Evolutionary conservation across 164 flowering plant genomes (phyloP), one percentile per base, ranked within the genome.

Genomic region (Amborella trichopoda): DNA sequence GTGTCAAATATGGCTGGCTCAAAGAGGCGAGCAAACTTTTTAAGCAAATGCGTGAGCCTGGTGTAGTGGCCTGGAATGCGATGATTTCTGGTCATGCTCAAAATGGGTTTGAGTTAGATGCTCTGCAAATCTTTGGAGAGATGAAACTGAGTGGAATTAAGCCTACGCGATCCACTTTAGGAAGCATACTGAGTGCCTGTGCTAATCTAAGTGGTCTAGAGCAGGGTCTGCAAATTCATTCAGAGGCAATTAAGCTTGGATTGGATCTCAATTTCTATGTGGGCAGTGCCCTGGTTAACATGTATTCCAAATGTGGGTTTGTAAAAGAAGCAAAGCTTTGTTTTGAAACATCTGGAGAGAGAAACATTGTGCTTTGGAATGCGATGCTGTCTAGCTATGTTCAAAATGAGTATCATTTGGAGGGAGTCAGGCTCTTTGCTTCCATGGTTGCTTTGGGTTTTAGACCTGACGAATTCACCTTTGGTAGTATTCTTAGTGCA

Each of bases 61-160:
- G 75, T 72, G 77, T 65, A 48, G 76, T 86, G 5, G 91, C 94
- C 17, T 90, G 98, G 98, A 90, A 90, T 67, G 73, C 77, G 58
- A 80, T 90, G 83, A 86, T 90, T 64, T 83, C 95, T 3, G 93
- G 89, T 16, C 78, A 79, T 69, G 68, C 73, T 3, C 64, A 78
- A 60, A 61, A 65, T 59, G 96, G 91, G 22, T 42, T 44, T 49
- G 69, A 66, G 42, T 48, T n/a, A 10, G 81, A 81, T 57, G 89
- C 98, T 52, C 51, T 81, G 23, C 16, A 19, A 2, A 62, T 67
- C 28, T 90, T 76, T 50, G 30, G 39, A 28, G 49, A 61, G 46
- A 86, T 86, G 96, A 65, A 66, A 40, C 65, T 45, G 38, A 25
- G 67, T 49, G 74, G 75, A 30, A 48, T 78, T 32, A 64, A 67